Evolutionary conservation across 768 basidiomycete species (phyloP), one percentile per base, ranked within the genome.

Genomic region (Russula olivacea): DNA sequence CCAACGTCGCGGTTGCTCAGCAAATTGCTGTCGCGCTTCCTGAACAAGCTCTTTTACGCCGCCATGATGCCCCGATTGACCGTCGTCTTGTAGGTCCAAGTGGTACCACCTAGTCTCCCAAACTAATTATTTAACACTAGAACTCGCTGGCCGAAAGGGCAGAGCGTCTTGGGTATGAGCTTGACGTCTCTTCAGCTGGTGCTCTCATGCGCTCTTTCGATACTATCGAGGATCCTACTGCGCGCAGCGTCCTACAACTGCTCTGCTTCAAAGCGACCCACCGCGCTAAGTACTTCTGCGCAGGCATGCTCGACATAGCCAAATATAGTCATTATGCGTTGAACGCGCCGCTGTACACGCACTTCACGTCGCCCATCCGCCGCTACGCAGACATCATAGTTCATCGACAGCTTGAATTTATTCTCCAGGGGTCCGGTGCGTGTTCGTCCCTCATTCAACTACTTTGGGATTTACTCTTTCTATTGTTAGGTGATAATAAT

Each of bases 261-360:
- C 79, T 98, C 47, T 85, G 87, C 17, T 86, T 83, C 73, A 97
- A 97, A 75, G 88, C 93, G n/a, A 98, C 94, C 64, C 89, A 93
- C 63, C 83, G 88, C 56, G 93, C 97, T 68, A 95, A 94, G 74
- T 99, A 99, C 76, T 98, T 98, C 86, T 99, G 97, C 72, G 84
- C 94, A 28, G 97, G 97, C 66, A 98, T 98, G 96, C 79, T 99
- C 69, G 97, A 99, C 74, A 99, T 99, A 70, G 93, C 94, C 47
- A 98, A 98, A 78, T 99, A 98, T 71, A 77, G 84, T 34, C 97
- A 99, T 75, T 98, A 92, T 73, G 87, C 95, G 0, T 78, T 98
- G 68, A 96, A 86, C 67, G 78, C 84, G 6, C 94, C 97, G 19
- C 80, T 99, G 49, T 99, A 98, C 77, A 96, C 89, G 10, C 90